Evolutionary conservation across 2,329 filamentous ascomycete species (phyloP), one percentile per base, ranked within the genome.

Genomic region (Talaromyces sp.): DNA sequence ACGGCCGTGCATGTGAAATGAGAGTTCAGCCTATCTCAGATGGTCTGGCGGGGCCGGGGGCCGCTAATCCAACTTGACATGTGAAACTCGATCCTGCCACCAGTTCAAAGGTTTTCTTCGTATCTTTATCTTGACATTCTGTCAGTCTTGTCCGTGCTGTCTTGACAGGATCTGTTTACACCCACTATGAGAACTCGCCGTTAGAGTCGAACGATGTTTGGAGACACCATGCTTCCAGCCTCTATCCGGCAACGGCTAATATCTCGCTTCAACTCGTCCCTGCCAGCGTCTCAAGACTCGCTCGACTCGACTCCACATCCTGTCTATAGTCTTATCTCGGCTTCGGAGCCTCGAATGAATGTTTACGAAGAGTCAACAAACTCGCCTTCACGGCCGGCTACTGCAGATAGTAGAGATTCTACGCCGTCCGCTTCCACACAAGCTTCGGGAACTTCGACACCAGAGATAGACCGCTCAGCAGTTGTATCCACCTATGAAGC

Each of bases 191-290:
- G 9, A 47, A 47, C 23, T 14, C 3, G n/a, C 44, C 10, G 44
- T 23, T 47, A 47, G n/a, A 23, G 18, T 27, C 44, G n/a, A 27
- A n/a, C 44, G 18, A 47, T 12, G 44, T 27, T 23, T 10, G 44
- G 44, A 18, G 8, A 47, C 44, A 53, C 23, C 18, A 64, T 64
- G 62, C 51, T 73, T 16, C 69, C 70, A 33, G 69, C 68, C 23
- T 68, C 68, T 2, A 67, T 74, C 44, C 68, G 70, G 56, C 69
- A 69, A 50, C 71, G 68, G 16, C 63, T 74, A 23, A 23, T 23
- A 9, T 65, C 68, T 23, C 65, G 66, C 12, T 66, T 65, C 14
- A 64, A 66, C 47, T 65, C 60, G 52, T 51, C 63, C 47, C 10
- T 56, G 30, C 42, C 50, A 28, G 23, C 33, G 28, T 5, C 18